Evolutionary conservation across 2,329 filamentous ascomycete genomes (phyloP), one percentile per base, ranked within the genome.

Genomic region (Dactylellina haptotyla): DNA sequence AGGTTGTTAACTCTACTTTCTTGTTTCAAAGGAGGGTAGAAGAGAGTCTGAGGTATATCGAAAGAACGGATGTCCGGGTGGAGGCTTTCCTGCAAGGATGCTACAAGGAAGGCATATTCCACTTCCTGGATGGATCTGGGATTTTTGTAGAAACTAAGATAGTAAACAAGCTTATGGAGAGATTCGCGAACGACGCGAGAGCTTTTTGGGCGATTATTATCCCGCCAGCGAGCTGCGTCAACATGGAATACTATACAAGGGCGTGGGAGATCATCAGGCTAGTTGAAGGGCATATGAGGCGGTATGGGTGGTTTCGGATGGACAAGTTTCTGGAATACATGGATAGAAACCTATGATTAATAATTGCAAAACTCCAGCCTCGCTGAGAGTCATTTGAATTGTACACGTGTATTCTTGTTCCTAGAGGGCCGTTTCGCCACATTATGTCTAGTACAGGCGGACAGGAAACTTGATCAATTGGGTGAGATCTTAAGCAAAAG

Each of bases 11-110:
- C 20, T 59, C 53, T 1, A 37, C 53, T 6, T 72, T 45, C 12
- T 18, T 72, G 25, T 72, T 72, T 46, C 67, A 65, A 50, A 53
- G 50, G 28, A 56, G 67, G 12, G 54, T 72, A 8, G 59, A 72
- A 20, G 59, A 65, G 28, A 59, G 59, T 9, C 20, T 72, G 12
- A 56, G 59, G 28, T 72, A 50, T 20, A 54, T 72, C 1, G 67
- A 72, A 61, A 28, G 61, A 1, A 41, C 50, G 3, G 67, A 72
- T 50, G 1, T 72, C 0, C 54, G 59, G 14, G 39, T 64, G 12
- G 43, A 72, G 5, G 59, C 59, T 6, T 72, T 72, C 28, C n/a
- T 65, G 9, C 67, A 72, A 14, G 51, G 53, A 4, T 48, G 39
- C 18, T 72, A 59, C 14, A 72, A 72, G 28, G n/a, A 12, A 16